Percentiles rank a stretch among this genome's conserved stretches.
Evolutionary conservation across 805 yeast species (phyloP).

Genomic region (Candida andamanensis): DNA sequence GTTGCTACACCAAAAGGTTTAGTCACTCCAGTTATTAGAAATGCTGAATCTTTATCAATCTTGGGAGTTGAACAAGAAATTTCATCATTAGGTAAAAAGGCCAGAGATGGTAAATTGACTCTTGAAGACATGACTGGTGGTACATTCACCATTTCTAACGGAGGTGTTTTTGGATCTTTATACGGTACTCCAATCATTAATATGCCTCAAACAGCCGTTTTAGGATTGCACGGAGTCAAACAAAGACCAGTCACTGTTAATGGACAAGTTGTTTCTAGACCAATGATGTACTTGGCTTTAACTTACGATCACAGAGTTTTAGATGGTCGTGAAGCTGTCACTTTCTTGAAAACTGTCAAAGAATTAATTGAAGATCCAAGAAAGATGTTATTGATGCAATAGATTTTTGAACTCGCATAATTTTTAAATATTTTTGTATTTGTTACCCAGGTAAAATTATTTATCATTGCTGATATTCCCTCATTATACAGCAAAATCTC

Average conservation of each 20-base stretch:
- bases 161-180: conserved; percentile 97
- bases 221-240: conserved; percentile 96
- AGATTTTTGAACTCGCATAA: conserved; percentile 1
- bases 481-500: background rate
- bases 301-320: conserved; percentile 97
- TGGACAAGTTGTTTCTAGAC: conserved; percentile 94
- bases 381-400: conserved; percentile 69
- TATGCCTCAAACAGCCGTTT: conserved; percentile 96
- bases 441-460: no score
- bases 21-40: conserved; percentile 96
- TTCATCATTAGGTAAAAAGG: conserved; percentile 75
- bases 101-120: conserved; percentile 94
- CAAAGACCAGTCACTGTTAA: conserved; percentile 96
- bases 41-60: conserved; percentile 86
- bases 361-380: conserved; percentile 98
- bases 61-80: conserved; percentile 90
- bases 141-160: conserved; percentile 97
- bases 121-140: conserved; percentile 99
- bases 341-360: conserved; percentile 92
- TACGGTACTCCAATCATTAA: conserved; percentile 98
- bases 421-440: background rate
- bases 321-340: conserved; percentile 98
- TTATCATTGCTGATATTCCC: background rate
- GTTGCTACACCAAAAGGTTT: conserved; percentile 99
- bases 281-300: conserved; percentile 99